phyloP scores from a whole-genome alignment of 768 basidiomycete species.

The Phanerochaete carnosa region DNA sequence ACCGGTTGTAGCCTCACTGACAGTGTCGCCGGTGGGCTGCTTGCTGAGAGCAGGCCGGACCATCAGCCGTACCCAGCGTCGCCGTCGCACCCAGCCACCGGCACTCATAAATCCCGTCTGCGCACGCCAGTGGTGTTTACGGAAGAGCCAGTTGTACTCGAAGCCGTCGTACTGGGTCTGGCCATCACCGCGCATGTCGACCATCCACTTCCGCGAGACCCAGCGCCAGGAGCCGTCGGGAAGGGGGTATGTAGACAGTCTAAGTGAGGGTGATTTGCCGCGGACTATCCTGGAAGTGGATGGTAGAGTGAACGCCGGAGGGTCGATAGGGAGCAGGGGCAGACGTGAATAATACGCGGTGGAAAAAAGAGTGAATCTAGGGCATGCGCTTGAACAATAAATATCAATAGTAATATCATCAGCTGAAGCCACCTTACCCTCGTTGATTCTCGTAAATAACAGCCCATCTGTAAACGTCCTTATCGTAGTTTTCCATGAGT shows the following conservation, averaged over 20 bases:
- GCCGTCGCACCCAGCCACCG: constrained; percentile 73
- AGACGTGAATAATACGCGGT: constrained; percentile 67
- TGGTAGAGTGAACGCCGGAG: constrained; percentile 69
- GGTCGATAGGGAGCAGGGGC: constrained; percentile 69
- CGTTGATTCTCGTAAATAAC: constrained; percentile 80
- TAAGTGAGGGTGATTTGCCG: constrained; percentile 49
- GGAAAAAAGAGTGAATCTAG: constrained; percentile 65
- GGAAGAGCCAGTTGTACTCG: constrained; percentile 82
- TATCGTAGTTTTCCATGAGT: constrained; percentile 24
- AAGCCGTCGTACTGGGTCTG: constrained; percentile 82
- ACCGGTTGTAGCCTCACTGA: neutral
- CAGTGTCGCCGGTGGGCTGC: neutral
- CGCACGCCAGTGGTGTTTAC: constrained; percentile 62
- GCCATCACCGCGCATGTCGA: constrained; percentile 82
- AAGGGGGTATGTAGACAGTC: constrained; percentile 62
- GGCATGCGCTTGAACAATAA: neutral
- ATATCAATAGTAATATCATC: neutral
- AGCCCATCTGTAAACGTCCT: constrained; percentile 72
- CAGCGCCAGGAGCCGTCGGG: constrained; percentile 82
- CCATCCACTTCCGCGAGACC: constrained; percentile 81
- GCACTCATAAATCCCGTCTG: constrained; percentile 54
- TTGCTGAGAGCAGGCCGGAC: constrained; percentile 50
- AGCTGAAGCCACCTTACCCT: constrained; percentile 45
- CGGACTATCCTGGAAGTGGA: constrained; percentile 31
- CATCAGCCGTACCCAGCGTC: constrained; percentile 86